phyloP scores from a whole-genome alignment of 2,329 filamentous ascomycete genomes.

The Claviceps sp. region DNA sequence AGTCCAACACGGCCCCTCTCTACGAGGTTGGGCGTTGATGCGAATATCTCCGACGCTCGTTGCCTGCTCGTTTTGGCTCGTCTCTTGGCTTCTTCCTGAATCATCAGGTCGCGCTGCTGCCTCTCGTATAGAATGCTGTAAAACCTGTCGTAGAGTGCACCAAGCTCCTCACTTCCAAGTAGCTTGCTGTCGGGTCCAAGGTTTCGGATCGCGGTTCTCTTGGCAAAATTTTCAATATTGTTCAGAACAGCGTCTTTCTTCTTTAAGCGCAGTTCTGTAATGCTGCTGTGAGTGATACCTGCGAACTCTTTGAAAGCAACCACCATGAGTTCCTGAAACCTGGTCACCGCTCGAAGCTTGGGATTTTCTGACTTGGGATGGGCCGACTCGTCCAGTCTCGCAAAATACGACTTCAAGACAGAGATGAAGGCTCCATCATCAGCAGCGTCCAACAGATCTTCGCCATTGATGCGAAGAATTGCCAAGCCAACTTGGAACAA shows the following conservation, averaged over 20 bases:
- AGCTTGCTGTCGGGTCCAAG: constrained; percentile 92
- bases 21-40: constrained; percentile 34
- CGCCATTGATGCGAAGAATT: constrained; percentile 94
- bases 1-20: constrained; percentile 81
- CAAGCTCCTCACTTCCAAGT: constrained; percentile 71
- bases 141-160: constrained; percentile 85
- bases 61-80: constrained; percentile 45
- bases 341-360: constrained; percentile 83
- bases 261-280: constrained; percentile 76
- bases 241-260: constrained; percentile 91
- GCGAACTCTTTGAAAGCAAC: constrained; percentile 98
- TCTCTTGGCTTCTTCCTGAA: constrained; percentile 62
- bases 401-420: constrained; percentile 88
- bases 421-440: constrained; percentile 97
- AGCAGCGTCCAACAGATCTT: constrained; percentile 81
- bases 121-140: constrained; percentile 86
- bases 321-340: constrained; percentile 97
- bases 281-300: constrained; percentile 83
- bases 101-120: constrained; percentile 65
- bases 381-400: constrained; percentile 83
- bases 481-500: constrained; percentile 93
- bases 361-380: constrained; percentile 92
- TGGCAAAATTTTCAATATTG: constrained; percentile 95
- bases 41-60: constrained; percentile 24
- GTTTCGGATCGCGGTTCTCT: constrained; percentile 90